Conservation (phyloP, 352 stramenopile species). For the Phytophthora idaei region DNA sequence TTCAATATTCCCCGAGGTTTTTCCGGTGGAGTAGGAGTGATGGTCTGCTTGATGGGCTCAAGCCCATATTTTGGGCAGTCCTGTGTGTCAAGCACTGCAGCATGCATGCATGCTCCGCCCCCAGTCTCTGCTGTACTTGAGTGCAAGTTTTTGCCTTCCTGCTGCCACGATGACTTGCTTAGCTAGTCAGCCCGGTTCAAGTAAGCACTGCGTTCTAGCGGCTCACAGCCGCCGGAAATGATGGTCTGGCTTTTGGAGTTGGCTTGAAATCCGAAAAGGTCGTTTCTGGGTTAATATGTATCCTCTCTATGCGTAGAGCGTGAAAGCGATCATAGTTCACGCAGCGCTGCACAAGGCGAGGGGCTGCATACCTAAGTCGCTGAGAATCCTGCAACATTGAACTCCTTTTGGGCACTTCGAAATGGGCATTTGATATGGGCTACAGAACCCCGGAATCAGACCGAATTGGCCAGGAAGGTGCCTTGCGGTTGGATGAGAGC, state of each 20-base stretch:
- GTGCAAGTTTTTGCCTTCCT: background rate
- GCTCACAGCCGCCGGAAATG: background rate
- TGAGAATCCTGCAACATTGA: background rate
- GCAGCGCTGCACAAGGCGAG: too few relatives aligned
- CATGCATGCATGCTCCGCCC: too few relatives aligned
- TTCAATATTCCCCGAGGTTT: slow-evolving; percentile 47
- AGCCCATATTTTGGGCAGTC: slow-evolving; percentile 8
- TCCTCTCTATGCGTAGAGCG: background rate
- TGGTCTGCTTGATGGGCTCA: slow-evolving; percentile 5
- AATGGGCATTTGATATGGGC: background rate
- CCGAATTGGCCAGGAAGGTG: slow-evolving; percentile 13
- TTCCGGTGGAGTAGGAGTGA: slow-evolving; percentile 13
- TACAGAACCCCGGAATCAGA: slow-evolving; percentile 2
- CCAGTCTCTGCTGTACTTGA: background rate
- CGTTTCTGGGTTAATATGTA: background rate
- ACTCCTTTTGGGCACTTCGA: background rate
- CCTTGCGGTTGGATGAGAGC: slow-evolving; percentile 7
- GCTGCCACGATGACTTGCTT: background rate
- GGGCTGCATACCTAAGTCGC: background rate
- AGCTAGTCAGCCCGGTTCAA: background rate
- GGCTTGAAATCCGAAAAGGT: background rate
- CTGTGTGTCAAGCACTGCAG: too few relatives aligned
- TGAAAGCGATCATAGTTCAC: background rate
- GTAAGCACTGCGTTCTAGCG: background rate
- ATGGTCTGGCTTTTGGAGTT: background rate